Base-by-base conservation (phyloP, 192 early-diverging fungal genomes). In the Pilaira anomala region DNA sequence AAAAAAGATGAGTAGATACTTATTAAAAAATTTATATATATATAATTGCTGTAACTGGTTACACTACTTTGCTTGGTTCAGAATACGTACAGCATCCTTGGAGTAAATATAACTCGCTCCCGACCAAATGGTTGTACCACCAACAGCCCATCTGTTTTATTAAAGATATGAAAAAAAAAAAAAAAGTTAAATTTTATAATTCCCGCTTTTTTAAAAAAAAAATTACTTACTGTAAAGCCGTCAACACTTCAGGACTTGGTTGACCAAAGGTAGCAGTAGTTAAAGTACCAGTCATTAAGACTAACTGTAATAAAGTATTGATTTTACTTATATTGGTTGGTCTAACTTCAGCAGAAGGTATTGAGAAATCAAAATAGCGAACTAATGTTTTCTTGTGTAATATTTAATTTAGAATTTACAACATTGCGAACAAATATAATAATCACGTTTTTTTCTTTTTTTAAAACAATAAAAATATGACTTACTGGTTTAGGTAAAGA, bases 291-390 rank as follows among this genome's bases (percentile, higher is more conserved):
- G 82, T 85, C 84, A 98, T 91, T 12, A 95, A 81, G 3, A 69
- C 59, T 44, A 98, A 79, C 73, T 98, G 96, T 19, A 96, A 68
- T 9, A 82, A 86, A 3, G 95, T 98, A 60, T 96, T 97, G 61
- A 89, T 70, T 76, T 96, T 98, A 77, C 91, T 93, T 39, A 96
- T 90, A 25, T 74, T 65, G 3, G 93, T 95, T 14, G 96, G 94
- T 12, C 80, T 76, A 7, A 98, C 93, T 77, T 98, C 94, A 1
- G 92, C 93, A 6, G 91, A 93, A 5, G 91, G 88, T 33, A 97
- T 87, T 1, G 91, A 87, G 19, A 96, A 80, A 70, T 96, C 93
- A 81, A 89, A 98, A 63, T 93, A 97, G 22, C 92, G 78, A 5
- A 48, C 60, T 30, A 87, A 74, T 0, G 94, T 95, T 81, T 94